Evolutionary conservation across 176 grass and related monocot genomes (phyloP), one percentile per base, ranked within the genome.

Genomic region (Urochloa ruziziensis): DNA sequence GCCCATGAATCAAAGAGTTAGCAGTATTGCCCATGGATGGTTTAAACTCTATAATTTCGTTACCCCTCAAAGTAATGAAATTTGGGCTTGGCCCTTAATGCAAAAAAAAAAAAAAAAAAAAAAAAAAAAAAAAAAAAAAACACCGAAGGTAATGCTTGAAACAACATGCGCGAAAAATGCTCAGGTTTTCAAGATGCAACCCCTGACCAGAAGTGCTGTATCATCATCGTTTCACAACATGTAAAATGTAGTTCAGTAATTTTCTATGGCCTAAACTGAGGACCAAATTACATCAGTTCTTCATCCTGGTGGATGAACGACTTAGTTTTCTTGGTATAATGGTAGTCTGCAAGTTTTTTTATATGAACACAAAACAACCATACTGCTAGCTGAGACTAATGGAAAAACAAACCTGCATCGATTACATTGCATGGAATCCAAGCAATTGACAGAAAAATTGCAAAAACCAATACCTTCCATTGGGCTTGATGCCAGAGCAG

Each of bases 401-500:
- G 59, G 12, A 56, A 57, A 79, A 54, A 73, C 67, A 84, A 61
- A 80, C 48, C 40, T 14, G 21, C 27, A 30, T 44, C 67, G 28
- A 60, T 47, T 61, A 70, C 3, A 33, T 35, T n/a, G 30, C 49
- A 72, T 19, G 59, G 24, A 60, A 75, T 19, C 58, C 56, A 48
- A 56, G 25, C 10, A 63, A 32, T 1, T 39, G 48, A 56, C 67
- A 46, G 32, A 35, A 54, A 79, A 54, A 14, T 54, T 54, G 19
- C 2, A 23, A n/a, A 23, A 54, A 9, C 0, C 13, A 48, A 23
- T 54, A 54, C 52, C 52, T 54, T 54, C 52, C 52, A 23, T 54
- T 24, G 90, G 93, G 80, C 93, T 92, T 56, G 82, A 88, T 73
- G 85, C 90, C 34, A 79, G 78, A 84, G 88, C 90, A 83, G 92